These are phyloP conservation scores for Phascolomyces articulosus DNA, from an alignment of 371 early-diverging fungal species.

Conservation along the genomic window DNA sequence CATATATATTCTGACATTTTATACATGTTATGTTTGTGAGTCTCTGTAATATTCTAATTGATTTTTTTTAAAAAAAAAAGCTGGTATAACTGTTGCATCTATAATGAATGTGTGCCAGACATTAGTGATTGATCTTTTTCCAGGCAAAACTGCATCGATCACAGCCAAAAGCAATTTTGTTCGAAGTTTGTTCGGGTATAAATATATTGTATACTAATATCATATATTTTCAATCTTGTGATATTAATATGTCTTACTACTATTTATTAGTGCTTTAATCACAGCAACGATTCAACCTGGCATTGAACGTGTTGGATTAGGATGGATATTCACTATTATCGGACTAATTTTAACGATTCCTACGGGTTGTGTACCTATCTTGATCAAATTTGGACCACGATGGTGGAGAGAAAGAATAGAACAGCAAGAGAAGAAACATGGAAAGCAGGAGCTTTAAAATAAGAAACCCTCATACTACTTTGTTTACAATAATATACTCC, in stretches of 20 bases:
- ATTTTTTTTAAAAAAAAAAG: neutral
- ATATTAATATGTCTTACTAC: no score
- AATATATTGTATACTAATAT: no score
- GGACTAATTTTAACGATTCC: neutral
- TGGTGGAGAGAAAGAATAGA: neutral
- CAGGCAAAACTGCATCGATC: constrained; percentile 37
- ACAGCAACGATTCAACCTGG: constrained; percentile 6
- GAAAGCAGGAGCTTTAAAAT: neutral
- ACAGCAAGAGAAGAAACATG: neutral
- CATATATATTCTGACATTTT: neutral
- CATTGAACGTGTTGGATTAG: constrained; percentile 36
- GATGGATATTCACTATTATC: constrained; percentile 39
- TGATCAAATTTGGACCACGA: neutral
- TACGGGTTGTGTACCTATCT: neutral
- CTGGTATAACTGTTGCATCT: constrained; percentile 14
- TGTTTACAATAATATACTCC: no score
- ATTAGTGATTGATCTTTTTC: constrained; percentile 37
- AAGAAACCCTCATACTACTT: no score
- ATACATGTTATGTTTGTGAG: no score
- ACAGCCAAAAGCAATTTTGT: no score
- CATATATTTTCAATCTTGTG: no score
- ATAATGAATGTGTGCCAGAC: constrained; percentile 32
- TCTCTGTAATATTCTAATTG: no score
- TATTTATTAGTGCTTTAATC: no score
- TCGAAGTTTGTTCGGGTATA: no score